Conservation (phyloP, 2,329 filamentous ascomycete species). For the Stromatinia cepivora region DNA sequence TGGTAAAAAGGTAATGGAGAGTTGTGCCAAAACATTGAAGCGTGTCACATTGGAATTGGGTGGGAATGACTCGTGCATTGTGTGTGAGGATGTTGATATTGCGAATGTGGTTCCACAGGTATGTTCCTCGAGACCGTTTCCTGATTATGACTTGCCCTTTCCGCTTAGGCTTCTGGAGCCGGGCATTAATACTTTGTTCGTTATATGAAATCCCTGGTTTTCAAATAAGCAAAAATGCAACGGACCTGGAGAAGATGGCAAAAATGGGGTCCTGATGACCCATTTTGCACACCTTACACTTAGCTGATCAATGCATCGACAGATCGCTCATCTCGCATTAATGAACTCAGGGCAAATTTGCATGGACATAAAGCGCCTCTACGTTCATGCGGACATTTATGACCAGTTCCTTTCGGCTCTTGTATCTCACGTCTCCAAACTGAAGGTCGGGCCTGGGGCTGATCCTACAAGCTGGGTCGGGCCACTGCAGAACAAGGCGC, state of each 20-base stretch:
- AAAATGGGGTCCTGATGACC: no score
- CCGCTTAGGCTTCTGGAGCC: not conserved
- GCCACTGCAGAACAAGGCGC: conserved; percentile 63
- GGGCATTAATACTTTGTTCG: not conserved
- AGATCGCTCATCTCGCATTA: conserved; percentile 50
- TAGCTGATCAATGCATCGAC: not conserved
- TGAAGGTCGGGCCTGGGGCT: conserved; percentile 43
- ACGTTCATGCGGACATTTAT: conserved; percentile 60
- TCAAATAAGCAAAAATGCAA: no score
- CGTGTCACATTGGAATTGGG: conserved; percentile 45
- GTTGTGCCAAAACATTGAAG: conserved; percentile 51
- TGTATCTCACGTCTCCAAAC: conserved; percentile 46
- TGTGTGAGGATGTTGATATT: conserved; percentile 54
- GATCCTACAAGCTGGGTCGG: conserved; percentile 45
- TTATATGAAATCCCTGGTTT: not conserved
- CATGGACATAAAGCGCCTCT: conserved; percentile 57
- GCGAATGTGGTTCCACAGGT: conserved; percentile 43
- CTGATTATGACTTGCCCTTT: not conserved
- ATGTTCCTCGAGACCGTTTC: not conserved
- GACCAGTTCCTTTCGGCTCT: conserved; percentile 50
- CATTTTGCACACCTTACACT: not conserved
- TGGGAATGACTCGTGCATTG: conserved; percentile 56
- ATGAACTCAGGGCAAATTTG: conserved; percentile 53
- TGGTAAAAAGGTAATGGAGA: conserved; percentile 51
- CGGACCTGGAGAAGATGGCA: not conserved